Percentiles rank a stretch among this genome's conserved stretches.
These are phyloP conservation scores for Suhomyces bokatorum DNA, from an alignment of 1,139 yeast genomes.

Conservation along the genomic window DNA sequence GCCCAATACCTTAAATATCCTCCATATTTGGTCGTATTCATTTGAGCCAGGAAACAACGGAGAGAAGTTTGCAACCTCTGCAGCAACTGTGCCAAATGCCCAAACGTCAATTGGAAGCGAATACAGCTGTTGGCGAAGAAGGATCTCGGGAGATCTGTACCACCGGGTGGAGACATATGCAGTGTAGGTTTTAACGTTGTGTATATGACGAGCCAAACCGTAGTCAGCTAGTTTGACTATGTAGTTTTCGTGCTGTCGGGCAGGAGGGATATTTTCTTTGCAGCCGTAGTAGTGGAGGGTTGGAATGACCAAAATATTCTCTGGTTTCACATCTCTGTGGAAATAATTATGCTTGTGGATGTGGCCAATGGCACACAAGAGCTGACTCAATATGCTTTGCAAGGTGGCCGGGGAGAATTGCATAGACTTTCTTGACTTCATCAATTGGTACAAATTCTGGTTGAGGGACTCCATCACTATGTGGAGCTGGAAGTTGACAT, in stretches of 20 bases:
- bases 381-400: conserved; percentile 66
- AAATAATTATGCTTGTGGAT: conserved; percentile 74
- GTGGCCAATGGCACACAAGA: conserved; percentile 75
- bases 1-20: conserved; percentile 68
- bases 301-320: conserved; percentile 71
- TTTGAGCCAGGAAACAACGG: conserved; percentile 85
- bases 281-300: conserved; percentile 53
- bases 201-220: conserved; percentile 75
- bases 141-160: conserved; percentile 94
- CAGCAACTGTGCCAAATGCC: conserved; percentile 90
- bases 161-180: conserved; percentile 92
- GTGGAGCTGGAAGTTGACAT: conserved; percentile 56
- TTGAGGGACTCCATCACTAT: conserved; percentile 90
- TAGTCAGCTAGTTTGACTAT: conserved; percentile 86
- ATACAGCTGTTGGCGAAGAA: conserved; percentile 65
- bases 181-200: conserved; percentile 58
- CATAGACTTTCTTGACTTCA: conserved; percentile 54
- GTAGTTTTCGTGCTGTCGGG: conserved; percentile 47
- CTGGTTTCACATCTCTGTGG: conserved; percentile 85
- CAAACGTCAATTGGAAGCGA: conserved; percentile 84
- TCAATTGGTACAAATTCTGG: conserved; percentile 73
- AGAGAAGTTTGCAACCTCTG: conserved; percentile 70
- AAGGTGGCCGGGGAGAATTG: conserved; percentile 60
- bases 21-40: conserved; percentile 76
- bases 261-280: conserved; percentile 41